phyloP scores from a whole-genome alignment of 164 flowering plant genomes.

The Tinospora cordifolia region DNA sequence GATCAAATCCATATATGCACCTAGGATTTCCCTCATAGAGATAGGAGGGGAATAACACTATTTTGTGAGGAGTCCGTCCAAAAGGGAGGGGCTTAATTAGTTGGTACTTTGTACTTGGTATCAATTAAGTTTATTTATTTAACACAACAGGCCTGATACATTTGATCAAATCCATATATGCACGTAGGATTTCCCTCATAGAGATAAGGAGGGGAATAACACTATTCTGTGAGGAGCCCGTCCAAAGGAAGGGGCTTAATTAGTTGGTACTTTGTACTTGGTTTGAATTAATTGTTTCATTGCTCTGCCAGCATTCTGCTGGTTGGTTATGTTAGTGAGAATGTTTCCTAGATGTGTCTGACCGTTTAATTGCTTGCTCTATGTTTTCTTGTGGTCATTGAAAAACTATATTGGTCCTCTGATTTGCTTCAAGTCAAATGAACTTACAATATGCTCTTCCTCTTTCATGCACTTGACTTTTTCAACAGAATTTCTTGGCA shows the following conservation, averaged over 20 bases:
- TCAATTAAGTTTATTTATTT: too few relatives aligned
- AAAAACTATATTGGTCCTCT: background rate
- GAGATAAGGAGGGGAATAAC: too few relatives aligned
- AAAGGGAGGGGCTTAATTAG: background rate
- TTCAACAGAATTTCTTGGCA: constrained; percentile 86
- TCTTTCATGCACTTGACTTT: constrained; percentile 1
- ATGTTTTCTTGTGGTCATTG: background rate
- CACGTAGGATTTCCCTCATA: too few relatives aligned
- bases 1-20: too few relatives aligned
- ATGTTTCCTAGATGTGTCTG: background rate
- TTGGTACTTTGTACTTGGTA: background rate
- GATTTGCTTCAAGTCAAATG: background rate
- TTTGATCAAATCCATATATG: too few relatives aligned
- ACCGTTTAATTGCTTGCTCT: background rate
- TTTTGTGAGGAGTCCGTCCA: background rate
- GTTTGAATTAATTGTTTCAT: background rate
- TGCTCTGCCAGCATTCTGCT: background rate
- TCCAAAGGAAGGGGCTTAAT: background rate
- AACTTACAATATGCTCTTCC: background rate
- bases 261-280: background rate
- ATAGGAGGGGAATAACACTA: too few relatives aligned
- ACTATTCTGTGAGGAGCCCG: background rate
- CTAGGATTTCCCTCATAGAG: too few relatives aligned
- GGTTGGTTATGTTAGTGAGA: constrained; percentile 1
- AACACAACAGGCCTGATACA: too few relatives aligned